Evolutionary conservation across 2,329 filamentous ascomycete species (phyloP).

Genomic region (Exophiala lecanii-corni): DNA sequence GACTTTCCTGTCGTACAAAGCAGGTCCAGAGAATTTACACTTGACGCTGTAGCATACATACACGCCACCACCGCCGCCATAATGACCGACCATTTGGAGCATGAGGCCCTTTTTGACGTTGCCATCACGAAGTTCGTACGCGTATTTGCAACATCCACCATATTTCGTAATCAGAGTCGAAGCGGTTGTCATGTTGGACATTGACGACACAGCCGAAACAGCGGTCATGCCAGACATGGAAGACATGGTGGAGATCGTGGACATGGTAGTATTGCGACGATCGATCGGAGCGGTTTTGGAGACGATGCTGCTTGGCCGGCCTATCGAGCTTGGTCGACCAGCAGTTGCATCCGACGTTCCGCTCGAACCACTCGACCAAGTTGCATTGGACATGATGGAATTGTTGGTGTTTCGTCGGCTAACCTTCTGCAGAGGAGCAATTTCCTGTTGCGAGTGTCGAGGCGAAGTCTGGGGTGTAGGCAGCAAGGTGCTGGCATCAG

Average conservation of each 20-base stretch:
- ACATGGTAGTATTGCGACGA: slow-evolving; percentile 7
- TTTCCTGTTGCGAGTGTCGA: slow-evolving; percentile 7
- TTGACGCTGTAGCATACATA: slow-evolving; percentile 13
- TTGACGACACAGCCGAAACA: slow-evolving; percentile 5
- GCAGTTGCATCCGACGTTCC: slow-evolving; percentile 2
- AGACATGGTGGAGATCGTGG: slow-evolving; percentile 7
- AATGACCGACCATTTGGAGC: slow-evolving; percentile 1
- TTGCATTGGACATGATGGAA: slow-evolving; percentile 7
- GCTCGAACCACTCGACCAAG: slow-evolving; percentile 9
- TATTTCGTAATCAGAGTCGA: slow-evolving; percentile 7
- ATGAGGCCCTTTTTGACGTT: slow-evolving; percentile 9
- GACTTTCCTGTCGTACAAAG: slow-evolving; percentile 6
- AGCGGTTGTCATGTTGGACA: slow-evolving; percentile 1
- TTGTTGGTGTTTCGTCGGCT: slow-evolving; percentile 6
- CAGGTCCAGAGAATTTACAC: slow-evolving; percentile 6
- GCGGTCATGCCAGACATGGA: slow-evolving; percentile 1
- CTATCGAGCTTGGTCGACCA: neutral
- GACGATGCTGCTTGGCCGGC: neutral
- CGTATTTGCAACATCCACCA: slow-evolving; percentile 13
- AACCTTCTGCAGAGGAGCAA: neutral
- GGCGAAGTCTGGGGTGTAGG: neutral
- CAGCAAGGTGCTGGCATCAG: neutral
- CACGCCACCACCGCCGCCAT: neutral
- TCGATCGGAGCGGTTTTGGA: slow-evolving; percentile 1
- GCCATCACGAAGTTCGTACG: slow-evolving; percentile 11